Evolutionary conservation across 805 yeast species (phyloP).

Genomic region (Wickerhamiella occidentalis): DNA sequence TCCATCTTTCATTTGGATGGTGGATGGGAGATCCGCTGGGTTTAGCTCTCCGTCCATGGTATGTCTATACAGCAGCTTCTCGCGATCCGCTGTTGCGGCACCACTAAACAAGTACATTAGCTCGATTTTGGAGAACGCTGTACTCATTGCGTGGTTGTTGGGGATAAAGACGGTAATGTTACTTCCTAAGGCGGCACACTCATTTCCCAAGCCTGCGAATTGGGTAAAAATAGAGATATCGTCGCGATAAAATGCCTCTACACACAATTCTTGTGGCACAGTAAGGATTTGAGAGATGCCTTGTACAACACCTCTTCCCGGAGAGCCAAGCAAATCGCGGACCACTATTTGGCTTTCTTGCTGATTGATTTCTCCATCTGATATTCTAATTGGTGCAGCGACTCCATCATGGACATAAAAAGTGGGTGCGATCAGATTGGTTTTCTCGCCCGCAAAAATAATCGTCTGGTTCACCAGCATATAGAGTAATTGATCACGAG

Average conservation of each 20-base stretch:
- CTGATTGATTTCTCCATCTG: constrained; percentile 16
- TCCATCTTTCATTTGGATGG: constrained; percentile 17
- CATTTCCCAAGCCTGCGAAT: constrained; percentile 11
- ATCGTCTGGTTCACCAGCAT: constrained; percentile 26
- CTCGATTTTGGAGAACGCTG: constrained; percentile 11
- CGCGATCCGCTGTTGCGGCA: constrained; percentile 17
- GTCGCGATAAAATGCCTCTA: constrained; percentile 13
- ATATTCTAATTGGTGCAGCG: constrained; percentile 15
- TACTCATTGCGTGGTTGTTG: constrained; percentile 11
- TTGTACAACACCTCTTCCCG: constrained; percentile 22
- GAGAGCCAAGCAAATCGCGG: constrained; percentile 19
- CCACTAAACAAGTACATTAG: constrained; percentile 17
- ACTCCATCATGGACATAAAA: constrained; percentile 14
- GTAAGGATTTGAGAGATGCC: constrained; percentile 15
- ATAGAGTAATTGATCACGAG: constrained; percentile 21
- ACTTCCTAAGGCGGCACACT: neutral
- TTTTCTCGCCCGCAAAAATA: constrained; percentile 10
- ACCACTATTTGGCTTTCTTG: constrained; percentile 17
- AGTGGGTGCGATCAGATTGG: constrained; percentile 11
- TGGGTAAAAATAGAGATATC: constrained; percentile 14
- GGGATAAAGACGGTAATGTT: constrained; percentile 18
- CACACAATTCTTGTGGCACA: constrained; percentile 17
- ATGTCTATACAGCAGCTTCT: constrained; percentile 14
- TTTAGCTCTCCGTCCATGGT: constrained; percentile 8
- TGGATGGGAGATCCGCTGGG: constrained; percentile 12